Evolutionary conservation across 208 protist genomes (phyloP), one percentile per base, ranked within the genome.

Genomic region (Vickermania spadyakhi): DNA sequence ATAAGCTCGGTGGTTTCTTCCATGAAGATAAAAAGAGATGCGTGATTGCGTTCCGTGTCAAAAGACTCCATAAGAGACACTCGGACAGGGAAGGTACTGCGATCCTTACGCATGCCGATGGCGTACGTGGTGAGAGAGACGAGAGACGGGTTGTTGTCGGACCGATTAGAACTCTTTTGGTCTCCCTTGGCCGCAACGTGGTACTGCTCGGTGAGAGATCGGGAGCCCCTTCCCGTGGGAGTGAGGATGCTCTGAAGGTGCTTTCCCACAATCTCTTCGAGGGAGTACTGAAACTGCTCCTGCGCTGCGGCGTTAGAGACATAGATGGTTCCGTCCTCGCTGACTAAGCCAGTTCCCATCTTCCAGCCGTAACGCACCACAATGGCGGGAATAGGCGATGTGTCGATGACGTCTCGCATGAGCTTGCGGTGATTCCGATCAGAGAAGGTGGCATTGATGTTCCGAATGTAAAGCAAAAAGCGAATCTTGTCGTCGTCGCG

Each of bases 241-340:
- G 36, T 53, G 60, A 73, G 68, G 14, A 77, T 52, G 5, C 62
- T 64, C 23, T 76, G 68, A n/a, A 77, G 28, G 58, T 73, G 75
- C 50, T 68, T 58, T 2, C 67, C 72, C 1, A 66, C 18, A 14
- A 77, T 31, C 28, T 77, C 70, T 23, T 59, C 56, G 28, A 31
- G 28, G 25, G 64, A 30, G 41, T 66, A 73, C 14, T 31, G 27
- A 25, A 77, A 77, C 13, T 58, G 28, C 41, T 41, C 14, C 13
- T 23, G 13, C 1, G 72, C 72, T 29, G 72, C 27, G 11, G 25
- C 0, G 14, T 67, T 70, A 22, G 75, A 58, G 11, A 36, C 18
- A 11, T 58, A 18, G 42, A 75, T 31, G 14, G 2, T 73, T 1
- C 60, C 66, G 2, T 53, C 26, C 7, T 18, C 25, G 13, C 21